These are phyloP conservation scores for Nigrospora sphaerica DNA, from an alignment of 2,329 filamentous ascomycete species.

Conservation along the genomic window DNA sequence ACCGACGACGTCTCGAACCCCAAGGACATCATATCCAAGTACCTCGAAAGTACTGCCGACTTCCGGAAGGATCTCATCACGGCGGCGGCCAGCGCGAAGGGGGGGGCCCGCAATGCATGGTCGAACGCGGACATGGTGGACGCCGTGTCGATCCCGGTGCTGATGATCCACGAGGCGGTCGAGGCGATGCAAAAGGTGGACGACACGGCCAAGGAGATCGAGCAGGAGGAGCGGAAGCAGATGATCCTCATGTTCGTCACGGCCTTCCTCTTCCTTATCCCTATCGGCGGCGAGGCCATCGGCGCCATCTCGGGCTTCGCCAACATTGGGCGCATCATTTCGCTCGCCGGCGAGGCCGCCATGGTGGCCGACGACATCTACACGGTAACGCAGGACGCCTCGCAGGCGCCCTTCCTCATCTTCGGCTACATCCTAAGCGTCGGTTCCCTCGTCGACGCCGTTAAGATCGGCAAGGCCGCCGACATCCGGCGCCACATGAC, in stretches of 20 bases:
- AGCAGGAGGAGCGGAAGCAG: constrained; percentile 14
- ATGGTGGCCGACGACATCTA: neutral
- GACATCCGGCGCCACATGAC: neutral
- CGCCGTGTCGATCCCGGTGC: neutral
- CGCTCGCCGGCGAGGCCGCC: neutral
- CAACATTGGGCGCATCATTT: neutral
- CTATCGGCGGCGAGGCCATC: neutral
- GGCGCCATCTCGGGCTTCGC: neutral
- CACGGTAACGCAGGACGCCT: neutral
- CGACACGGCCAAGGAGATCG: constrained; percentile 14
- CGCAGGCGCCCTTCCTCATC: neutral
- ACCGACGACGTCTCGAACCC: neutral
- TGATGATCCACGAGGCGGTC: neutral
- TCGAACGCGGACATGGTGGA: neutral
- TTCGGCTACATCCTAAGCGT: no score
- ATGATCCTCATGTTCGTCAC: neutral
- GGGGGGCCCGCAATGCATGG: no score
- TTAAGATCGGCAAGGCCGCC: constrained; percentile 1
- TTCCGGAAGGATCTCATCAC: neutral
- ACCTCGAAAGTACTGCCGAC: neutral
- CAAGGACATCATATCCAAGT: neutral
- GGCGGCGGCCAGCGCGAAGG: no score
- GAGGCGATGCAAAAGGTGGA: neutral
- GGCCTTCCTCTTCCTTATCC: neutral
- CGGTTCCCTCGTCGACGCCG: constrained; percentile 1